phyloP scores from a whole-genome alignment of 345 rosid genomes.

The Pistacia integerrima region DNA sequence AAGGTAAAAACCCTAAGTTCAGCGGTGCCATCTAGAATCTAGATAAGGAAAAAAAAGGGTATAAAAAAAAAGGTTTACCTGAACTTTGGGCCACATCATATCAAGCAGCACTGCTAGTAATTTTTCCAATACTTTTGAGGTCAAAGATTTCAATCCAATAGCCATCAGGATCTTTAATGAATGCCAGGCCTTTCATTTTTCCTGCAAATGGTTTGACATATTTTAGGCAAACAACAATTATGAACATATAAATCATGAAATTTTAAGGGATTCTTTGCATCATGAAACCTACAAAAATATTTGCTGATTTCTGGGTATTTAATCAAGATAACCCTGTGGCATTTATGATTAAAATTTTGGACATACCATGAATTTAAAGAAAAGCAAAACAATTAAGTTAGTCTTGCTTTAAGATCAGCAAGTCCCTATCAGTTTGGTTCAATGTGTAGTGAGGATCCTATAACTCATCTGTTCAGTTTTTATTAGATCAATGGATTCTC shows the following conservation, averaged over 20 bases:
- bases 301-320: neutral
- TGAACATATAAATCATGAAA: neutral
- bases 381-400: neutral
- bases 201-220: slow-evolving; percentile 45
- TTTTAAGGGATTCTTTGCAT: neutral
- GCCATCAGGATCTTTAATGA: slow-evolving; percentile 98
- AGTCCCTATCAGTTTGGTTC: neutral
- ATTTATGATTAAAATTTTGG: neutral
- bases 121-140: slow-evolving; percentile 53
- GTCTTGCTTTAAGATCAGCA: neutral
- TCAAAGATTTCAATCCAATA: slow-evolving; percentile 97
- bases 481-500: neutral
- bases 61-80: slow-evolving; percentile 10
- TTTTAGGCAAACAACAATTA: slow-evolving; percentile 7
- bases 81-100: neutral
- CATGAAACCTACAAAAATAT: neutral
- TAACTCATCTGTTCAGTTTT: neutral
- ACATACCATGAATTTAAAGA: neutral
- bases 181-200: slow-evolving; percentile 88
- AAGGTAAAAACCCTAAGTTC: neutral
- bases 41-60: neutral
- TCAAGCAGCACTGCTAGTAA: slow-evolving; percentile 45
- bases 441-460: neutral
- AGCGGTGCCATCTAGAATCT: neutral
- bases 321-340: neutral